These are phyloP conservation scores for Penicillium concentricum DNA, from an alignment of 2,329 filamentous ascomycete species.

Conservation along the genomic window DNA sequence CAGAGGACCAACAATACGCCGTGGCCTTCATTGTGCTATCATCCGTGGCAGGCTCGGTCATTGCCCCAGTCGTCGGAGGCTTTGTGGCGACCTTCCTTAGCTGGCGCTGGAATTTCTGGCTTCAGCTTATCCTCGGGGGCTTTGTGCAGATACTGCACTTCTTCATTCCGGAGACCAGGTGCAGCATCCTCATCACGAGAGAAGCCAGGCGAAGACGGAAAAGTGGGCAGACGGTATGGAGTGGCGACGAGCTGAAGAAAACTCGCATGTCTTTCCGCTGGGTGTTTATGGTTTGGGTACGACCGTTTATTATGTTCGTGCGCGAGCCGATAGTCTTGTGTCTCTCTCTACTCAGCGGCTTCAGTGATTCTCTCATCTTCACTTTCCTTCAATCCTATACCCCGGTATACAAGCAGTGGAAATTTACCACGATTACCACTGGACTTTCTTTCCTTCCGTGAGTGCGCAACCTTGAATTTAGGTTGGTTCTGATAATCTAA, in stretches of 20 bases:
- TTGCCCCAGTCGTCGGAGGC: conserved; percentile 53
- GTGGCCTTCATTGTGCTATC: conserved; percentile 61
- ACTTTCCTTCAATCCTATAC: conserved; percentile 64
- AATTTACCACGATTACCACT: conserved; percentile 51
- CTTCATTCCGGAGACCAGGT: conserved; percentile 56
- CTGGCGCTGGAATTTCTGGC: conserved; percentile 65
- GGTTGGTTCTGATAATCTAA: background rate
- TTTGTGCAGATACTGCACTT: conserved; percentile 54
- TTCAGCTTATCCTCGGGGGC: conserved; percentile 58
- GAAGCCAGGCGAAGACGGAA: conserved; percentile 58
- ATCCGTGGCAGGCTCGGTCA: conserved; percentile 53
- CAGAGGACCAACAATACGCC: conserved; percentile 58
- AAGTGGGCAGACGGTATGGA: conserved; percentile 63
- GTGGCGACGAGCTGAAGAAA: conserved; percentile 67
- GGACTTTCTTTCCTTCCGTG: conserved; percentile 56
- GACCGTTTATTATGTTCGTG: conserved; percentile 64
- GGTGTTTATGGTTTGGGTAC: conserved; percentile 57
- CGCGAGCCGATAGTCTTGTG: conserved; percentile 64
- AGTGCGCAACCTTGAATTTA: conserved; percentile 18
- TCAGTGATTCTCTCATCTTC: conserved; percentile 65
- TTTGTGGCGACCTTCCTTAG: conserved; percentile 49
- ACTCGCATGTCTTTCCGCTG: conserved; percentile 58
- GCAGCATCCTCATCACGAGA: conserved; percentile 57
- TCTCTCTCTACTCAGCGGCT: conserved; percentile 62
- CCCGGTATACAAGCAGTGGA: conserved; percentile 61